Base-by-base conservation (phyloP, 2,329 filamentous ascomycete genomes). In the Meredithiella fracta region DNA sequence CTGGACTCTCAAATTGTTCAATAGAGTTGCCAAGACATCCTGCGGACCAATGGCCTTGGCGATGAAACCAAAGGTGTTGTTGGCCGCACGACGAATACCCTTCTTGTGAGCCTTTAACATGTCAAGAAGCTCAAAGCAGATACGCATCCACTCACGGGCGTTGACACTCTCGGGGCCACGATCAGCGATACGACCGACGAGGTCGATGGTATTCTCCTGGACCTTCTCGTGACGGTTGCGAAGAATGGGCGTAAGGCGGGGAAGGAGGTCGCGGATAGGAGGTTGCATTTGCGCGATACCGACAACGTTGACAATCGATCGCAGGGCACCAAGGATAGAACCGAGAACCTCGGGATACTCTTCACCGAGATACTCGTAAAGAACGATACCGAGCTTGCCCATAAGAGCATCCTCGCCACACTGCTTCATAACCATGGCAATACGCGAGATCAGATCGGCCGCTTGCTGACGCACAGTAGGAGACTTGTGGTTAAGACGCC, bases 61-160 rank as follows among this genome's bases (percentile, higher is more conserved):
- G 65, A 98, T 98, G 77, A 96, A 98, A 68, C 92, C 92, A 64
- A 98, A 98, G 0, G 92, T 98, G 74, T 98, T 98, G 79, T 98
- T 98, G 63, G 92, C 94, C 22, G 92, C 92, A 68, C 92, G 85
- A 61, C 92, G 86, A 63, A 98, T 98, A 61, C 92, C 94, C 77
- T 98, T 98, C 73, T 98, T 98, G 75, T 98, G 92, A 5, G 92
- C 92, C 71, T 98, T 98, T 64, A 98, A 79, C 92, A 98, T 98
- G 70, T 98, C 92, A 29, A 98, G 80, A 55, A 98, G 75, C 72
- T 98, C 92, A 69, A 98, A 98, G 72, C 92, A 98, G 67, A 98
- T 98, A 67, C 92, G 83, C 94, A 98, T 98, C 92, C 92, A 98
- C 70, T 98, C 92, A 65, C 92, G 81, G 14, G 92, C 90, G 66